A percentile compares a stretch with the other conserved stretches of the same genome.
phyloP scores from a whole-genome alignment of 2,329 filamentous ascomycete species.

The Ophiostoma sp. region DNA sequence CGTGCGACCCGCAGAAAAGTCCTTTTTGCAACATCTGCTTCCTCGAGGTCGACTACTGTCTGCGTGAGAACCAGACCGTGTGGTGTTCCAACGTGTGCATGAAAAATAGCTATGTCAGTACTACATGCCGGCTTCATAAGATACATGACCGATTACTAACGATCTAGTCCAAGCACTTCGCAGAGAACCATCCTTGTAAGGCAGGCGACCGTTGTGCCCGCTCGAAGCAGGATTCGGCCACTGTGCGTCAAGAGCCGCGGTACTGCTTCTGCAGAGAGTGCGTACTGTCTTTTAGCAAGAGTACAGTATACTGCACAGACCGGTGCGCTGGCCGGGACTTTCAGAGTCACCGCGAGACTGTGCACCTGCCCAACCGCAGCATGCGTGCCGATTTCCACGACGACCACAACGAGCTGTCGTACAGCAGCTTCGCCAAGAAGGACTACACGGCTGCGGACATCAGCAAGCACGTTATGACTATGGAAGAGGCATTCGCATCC shows the following conservation, averaged over 20 bases:
- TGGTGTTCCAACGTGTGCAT: conserved; percentile 26
- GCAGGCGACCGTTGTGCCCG: conserved; percentile 24
- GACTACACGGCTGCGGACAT: conserved; percentile 26
- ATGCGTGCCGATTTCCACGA: conserved; percentile 24
- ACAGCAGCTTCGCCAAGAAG: conserved; percentile 9
- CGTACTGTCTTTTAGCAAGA: conserved; percentile 29
- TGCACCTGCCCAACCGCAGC: conserved; percentile 31
- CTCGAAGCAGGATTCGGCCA: background rate
- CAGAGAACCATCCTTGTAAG: conserved; percentile 23
- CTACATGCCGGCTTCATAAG: background rate
- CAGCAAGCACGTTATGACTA: conserved; percentile 25
- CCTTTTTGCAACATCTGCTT: conserved; percentile 26
- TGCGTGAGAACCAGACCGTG: conserved; percentile 25
- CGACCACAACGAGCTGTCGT: conserved; percentile 24
- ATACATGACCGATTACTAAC: background rate
- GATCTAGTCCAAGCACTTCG: conserved; percentile 13
- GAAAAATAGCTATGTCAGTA: conserved; percentile 19
- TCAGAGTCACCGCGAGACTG: conserved; percentile 32
- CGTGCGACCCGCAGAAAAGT: conserved; percentile 22
- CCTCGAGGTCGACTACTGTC: conserved; percentile 26
- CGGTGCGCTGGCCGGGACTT: conserved; percentile 34
- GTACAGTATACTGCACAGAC: conserved; percentile 32
- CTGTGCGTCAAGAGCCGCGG: conserved; percentile 18
- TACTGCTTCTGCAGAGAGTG: conserved; percentile 34
- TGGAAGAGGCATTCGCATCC: conserved; percentile 23